phyloP scores from a whole-genome alignment of 208 protist genomes.

The Sergeia podlipaevii region DNA sequence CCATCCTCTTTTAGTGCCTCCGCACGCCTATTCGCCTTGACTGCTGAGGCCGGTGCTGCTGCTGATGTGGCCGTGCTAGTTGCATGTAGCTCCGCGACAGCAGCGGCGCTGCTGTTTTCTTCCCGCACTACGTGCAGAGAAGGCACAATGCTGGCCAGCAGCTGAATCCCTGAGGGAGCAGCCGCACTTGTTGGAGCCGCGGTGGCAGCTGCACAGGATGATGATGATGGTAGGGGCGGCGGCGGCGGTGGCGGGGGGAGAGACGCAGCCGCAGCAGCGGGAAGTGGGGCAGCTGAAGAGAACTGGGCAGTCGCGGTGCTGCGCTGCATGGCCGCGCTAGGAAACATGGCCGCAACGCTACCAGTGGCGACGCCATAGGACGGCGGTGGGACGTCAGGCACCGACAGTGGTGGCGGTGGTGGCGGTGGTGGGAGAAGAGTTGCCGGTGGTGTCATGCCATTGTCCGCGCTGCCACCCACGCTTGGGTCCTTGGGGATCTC shows the following conservation, averaged over 20 bases:
- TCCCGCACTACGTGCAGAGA: slow-evolving; percentile 56
- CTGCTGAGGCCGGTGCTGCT: background rate
- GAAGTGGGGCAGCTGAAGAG: background rate
- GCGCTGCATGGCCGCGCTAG: background rate
- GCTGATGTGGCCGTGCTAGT: background rate
- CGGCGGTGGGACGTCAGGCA: slow-evolving; percentile 14
- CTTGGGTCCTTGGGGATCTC: slow-evolving; percentile 20
- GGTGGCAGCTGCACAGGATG: slow-evolving; percentile 6
- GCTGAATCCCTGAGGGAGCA: slow-evolving; percentile 11
- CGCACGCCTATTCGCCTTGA: background rate
- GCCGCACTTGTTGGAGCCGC: slow-evolving; percentile 11
- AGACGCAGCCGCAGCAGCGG: background rate
- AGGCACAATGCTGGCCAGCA: slow-evolving; percentile 64
- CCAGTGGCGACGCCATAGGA: slow-evolving; percentile 15
- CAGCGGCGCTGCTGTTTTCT: background rate
- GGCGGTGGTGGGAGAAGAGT: slow-evolving; percentile 2
- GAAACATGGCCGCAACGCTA: background rate
- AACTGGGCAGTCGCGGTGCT: background rate
- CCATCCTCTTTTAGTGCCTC: slow-evolving; percentile 1
- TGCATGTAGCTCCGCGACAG: background rate
- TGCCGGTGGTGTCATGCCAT: background rate
- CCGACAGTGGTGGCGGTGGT: background rate
- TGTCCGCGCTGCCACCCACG: no score
- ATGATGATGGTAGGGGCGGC: background rate
- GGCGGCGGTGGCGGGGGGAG: background rate